Evolutionary conservation across 2,329 filamentous ascomycete genomes (phyloP), one percentile per base, ranked within the genome.

Genomic region (Raffaelea deltoideospora): DNA sequence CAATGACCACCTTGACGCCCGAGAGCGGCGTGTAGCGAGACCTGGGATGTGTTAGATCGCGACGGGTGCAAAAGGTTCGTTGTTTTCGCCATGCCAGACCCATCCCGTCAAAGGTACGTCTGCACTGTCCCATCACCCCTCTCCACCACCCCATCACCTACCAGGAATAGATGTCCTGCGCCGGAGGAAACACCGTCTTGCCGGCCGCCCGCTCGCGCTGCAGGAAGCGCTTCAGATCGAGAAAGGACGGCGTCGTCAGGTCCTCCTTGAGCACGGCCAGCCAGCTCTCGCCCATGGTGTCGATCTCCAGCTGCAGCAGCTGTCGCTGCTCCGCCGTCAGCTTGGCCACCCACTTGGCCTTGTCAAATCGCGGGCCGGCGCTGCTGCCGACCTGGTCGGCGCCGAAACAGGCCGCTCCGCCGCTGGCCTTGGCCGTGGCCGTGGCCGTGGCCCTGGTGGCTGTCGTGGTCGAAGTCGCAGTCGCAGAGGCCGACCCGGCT

Each of bases 111-210:
- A n/a, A n/a, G n/a, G n/a, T n/a, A n/a, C n/a, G 11, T 17, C 29
- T 18, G 9, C 10, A 8, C 9, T 21, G 6, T 10, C 14, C 17
- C 33, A 10, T 27, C 18, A 8, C 22, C 11, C 22, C 22, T 24
- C 11, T 11, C 11, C 22, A 11, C 11, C 22, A 7, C 34, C 18
- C n/a, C 28, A 11, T 19, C 33, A 37, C 45, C 24, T 65, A 94
- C 90, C 90, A 98, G 45, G 84, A 90, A 59, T 98, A 98, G 11
- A 98, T 76, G 49, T 98, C 88, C 45, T 85, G 70, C 47, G 75
- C 67, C 0, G 88, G 88, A 4, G 90, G 90, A 50, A 92, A 98
- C 47, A 93, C 72, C 50, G 79, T 87, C 58, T 76, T 79, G 3
- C 79, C 78, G 1, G 69, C 65, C 14, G 71, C 69, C 37, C 78